phyloP scores from a whole-genome alignment of 257 asterid genomes.

The Solanum microdontum region DNA sequence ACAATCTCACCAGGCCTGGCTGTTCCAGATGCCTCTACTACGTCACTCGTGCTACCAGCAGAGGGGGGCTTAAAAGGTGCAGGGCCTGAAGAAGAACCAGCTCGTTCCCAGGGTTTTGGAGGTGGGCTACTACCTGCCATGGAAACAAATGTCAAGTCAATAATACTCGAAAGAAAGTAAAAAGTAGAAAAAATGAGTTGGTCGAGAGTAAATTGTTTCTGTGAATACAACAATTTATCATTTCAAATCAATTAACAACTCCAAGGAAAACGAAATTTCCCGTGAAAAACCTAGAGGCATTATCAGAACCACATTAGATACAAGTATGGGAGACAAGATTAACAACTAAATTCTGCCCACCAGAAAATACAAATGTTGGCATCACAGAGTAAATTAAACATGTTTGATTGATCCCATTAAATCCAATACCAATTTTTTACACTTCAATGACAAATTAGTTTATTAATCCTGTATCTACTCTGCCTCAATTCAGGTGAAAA shows the following conservation, averaged over 20 bases:
- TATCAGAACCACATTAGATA: background rate
- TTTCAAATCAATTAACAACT: background rate
- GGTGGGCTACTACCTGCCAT: conserved; percentile 51
- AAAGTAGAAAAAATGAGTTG: background rate
- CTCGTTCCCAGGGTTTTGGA: conserved; percentile 91
- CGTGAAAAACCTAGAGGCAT: background rate
- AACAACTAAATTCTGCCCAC: background rate
- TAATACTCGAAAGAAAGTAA: background rate
- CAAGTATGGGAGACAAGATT: background rate
- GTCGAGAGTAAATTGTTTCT: background rate
- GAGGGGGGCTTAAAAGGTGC: conserved; percentile 85
- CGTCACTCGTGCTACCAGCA: conserved; percentile 75
- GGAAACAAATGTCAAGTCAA: background rate
- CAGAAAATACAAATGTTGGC: background rate
- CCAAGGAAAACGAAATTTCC: background rate
- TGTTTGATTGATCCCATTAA: background rate
- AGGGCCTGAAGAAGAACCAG: conserved; percentile 70
- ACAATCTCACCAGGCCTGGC: conserved; percentile 90
- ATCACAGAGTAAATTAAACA: background rate
- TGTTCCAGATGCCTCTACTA: conserved; percentile 89
- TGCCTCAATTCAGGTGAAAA: background rate
- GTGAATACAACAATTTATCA: background rate
- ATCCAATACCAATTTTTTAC: background rate
- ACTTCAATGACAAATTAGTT: background rate
- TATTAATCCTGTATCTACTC: background rate